A percentile compares a stretch with the other conserved stretches of the same genome.
Evolutionary conservation across 139 green algal species (phyloP).

Genomic region (Chlamydomonas urium): DNA sequence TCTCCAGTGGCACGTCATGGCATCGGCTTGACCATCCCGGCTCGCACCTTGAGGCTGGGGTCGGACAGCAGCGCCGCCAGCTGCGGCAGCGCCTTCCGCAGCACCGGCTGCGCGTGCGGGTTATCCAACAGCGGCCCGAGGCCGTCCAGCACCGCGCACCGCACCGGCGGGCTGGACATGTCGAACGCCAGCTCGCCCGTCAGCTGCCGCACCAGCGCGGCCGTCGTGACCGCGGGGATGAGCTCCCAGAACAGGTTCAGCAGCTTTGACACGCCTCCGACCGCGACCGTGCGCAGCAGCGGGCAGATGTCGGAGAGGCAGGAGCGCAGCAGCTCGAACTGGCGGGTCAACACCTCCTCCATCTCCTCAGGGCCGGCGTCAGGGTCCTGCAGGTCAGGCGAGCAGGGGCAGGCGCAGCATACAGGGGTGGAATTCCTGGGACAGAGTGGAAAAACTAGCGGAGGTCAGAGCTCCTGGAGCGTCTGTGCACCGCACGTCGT

Average conservation of each 20-base stretch:
- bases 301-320: slow-evolving; percentile 61
- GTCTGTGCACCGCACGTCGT: too few species aligned
- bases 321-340: slow-evolving; percentile 40
- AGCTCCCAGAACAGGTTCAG: slow-evolving; percentile 82
- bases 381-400: slow-evolving; percentile 43
- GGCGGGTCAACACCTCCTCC: slow-evolving; percentile 56
- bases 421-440: too few species aligned
- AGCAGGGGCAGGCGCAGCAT: not conserved
- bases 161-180: slow-evolving; percentile 37
- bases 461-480: too few species aligned
- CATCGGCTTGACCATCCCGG: too few species aligned
- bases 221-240: slow-evolving; percentile 60
- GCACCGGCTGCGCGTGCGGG: slow-evolving; percentile 63
- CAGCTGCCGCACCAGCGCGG: slow-evolving; percentile 51
- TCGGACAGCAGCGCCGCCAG: slow-evolving; percentile 55
- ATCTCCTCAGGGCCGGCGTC: slow-evolving; percentile 49
- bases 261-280: slow-evolving; percentile 44
- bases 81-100: slow-evolving; percentile 58
- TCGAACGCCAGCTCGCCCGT: slow-evolving; percentile 68
- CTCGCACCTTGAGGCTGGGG: slow-evolving; percentile 25
- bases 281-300: slow-evolving; percentile 54
- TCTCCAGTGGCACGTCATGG: too few species aligned
- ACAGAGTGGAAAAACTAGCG: too few species aligned
- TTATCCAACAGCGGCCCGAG: slow-evolving; percentile 63
- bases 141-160: slow-evolving; percentile 55